These are phyloP conservation scores for Blastobotrys apis DNA, from an alignment of 1,139 yeast genomes.

Conservation along the genomic window DNA sequence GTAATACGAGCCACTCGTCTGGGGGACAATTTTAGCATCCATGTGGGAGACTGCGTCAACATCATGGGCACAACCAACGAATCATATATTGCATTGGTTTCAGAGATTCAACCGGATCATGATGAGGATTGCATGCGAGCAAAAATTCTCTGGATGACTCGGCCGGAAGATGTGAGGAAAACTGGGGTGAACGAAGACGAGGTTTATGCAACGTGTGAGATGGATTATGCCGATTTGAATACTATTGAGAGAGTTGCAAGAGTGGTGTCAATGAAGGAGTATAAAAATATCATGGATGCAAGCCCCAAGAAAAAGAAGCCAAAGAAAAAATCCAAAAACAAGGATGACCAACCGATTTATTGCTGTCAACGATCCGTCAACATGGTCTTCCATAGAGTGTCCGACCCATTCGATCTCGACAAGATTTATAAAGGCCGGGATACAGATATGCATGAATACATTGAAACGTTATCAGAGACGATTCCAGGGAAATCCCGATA, in stretches of 20 bases:
- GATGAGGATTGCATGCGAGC: not conserved
- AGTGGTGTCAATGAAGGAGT: not conserved
- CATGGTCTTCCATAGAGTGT: not conserved
- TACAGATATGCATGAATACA: not conserved
- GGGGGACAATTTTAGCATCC: not conserved
- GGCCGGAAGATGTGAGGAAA: not conserved
- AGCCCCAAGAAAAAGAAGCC: too few relatives aligned
- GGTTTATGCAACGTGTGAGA: constrained; percentile 2
- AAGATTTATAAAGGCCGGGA: not conserved
- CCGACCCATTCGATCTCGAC: not conserved
- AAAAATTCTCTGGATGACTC: not conserved
- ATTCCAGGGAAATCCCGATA: not conserved
- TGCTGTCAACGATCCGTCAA: not conserved
- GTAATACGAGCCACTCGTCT: not conserved
- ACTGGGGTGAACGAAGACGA: not conserved
- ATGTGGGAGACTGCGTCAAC: not conserved
- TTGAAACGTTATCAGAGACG: not conserved
- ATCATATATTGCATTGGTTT: not conserved
- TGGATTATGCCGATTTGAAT: constrained; percentile 7
- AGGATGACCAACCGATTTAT: not conserved
- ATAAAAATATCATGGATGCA: too few relatives aligned
- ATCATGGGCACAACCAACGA: not conserved
- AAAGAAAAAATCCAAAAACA: not conserved
- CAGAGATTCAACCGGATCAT: not conserved
- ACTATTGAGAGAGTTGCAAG: not conserved